Conservation (phyloP, 495 filamentous ascomycete species). For the Cercophora scortea region DNA sequence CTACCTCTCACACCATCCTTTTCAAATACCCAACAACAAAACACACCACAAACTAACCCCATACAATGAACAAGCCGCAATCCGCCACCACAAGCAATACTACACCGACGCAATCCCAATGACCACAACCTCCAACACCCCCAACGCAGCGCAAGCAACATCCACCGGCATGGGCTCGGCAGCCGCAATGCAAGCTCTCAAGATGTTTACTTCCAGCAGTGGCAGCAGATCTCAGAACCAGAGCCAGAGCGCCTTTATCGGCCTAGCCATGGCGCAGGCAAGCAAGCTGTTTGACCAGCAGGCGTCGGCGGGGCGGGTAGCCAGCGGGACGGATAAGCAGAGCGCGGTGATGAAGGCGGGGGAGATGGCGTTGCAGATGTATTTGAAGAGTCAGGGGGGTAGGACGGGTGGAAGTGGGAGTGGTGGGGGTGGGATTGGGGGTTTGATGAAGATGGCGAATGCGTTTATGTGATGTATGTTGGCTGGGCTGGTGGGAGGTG, state of each 20-base stretch:
- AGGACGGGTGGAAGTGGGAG: slow-evolving; percentile 2
- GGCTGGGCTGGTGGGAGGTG: background rate
- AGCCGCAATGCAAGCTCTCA: slow-evolving; percentile 61
- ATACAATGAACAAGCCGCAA: slow-evolving; percentile 27
- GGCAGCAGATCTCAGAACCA: slow-evolving; percentile 21
- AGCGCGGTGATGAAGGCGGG: slow-evolving; percentile 43
- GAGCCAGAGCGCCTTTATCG: slow-evolving; percentile 39
- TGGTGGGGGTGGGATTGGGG: slow-evolving; percentile 6
- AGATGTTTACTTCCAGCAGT: slow-evolving; percentile 48
- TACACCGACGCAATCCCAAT: slow-evolving; percentile 24
- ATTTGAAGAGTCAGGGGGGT: slow-evolving; percentile 39
- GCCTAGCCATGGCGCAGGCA: slow-evolving; percentile 46
- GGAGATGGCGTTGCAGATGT: slow-evolving; percentile 50
- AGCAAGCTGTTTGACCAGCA: slow-evolving; percentile 46
- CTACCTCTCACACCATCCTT: too few species aligned
- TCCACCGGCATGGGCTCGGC: slow-evolving; percentile 46
- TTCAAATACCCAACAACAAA: too few species aligned
- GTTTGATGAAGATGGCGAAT: slow-evolving; percentile 12
- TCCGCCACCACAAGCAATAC: slow-evolving; percentile 50
- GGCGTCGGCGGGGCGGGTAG: slow-evolving; percentile 37
- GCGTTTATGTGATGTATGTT: slow-evolving; percentile 11
- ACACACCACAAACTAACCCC: too few species aligned
- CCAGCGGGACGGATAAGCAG: slow-evolving; percentile 39
- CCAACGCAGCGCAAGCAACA: slow-evolving; percentile 17
- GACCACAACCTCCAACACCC: background rate